A percentile compares a stretch with the other conserved stretches of the same genome.
Conservation (phyloP, 2,329 filamentous ascomycete genomes). For the Davidsoniella eucalypti region DNA sequence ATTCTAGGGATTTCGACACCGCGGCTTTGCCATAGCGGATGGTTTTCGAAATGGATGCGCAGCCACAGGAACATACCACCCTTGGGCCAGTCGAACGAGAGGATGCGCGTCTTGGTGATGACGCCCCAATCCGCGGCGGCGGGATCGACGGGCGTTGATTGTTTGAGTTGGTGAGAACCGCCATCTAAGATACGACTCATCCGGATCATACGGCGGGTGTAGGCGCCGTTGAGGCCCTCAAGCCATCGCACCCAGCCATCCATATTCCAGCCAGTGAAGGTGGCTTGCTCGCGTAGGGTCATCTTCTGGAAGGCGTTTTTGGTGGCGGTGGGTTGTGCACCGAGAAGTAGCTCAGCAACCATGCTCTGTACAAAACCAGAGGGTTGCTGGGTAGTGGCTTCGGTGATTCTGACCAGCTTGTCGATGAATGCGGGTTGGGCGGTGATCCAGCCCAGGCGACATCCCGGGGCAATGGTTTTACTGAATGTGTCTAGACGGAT, state of each 20-base stretch:
- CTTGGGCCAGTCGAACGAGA: conserved; percentile 62
- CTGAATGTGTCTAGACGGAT: conserved; percentile 85
- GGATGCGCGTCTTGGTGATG: conserved; percentile 57
- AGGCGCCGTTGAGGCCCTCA: conserved; percentile 63
- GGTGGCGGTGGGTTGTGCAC: conserved; percentile 36
- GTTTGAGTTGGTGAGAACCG: conserved; percentile 46
- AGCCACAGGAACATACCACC: conserved; percentile 93
- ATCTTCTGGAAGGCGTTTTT: conserved; percentile 27
- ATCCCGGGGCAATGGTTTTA: conserved; percentile 82
- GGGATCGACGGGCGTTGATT: conserved; percentile 31
- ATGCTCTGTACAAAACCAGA: conserved; percentile 81
- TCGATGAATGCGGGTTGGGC: conserved; percentile 65
- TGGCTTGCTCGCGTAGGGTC: conserved; percentile 29
- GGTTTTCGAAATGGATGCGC: conserved; percentile 50
- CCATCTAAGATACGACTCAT: conserved; percentile 64
- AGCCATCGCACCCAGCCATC: conserved; percentile 88
- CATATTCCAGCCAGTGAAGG: conserved; percentile 52
- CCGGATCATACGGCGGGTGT: conserved; percentile 66
- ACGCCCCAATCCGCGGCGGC: conserved; percentile 53
- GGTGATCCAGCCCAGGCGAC: conserved; percentile 80
- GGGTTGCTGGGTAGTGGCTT: conserved; percentile 65
- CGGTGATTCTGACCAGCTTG: conserved; percentile 50
- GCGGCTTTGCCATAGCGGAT: conserved; percentile 44
- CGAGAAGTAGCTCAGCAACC: conserved; percentile 61
- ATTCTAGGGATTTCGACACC: conserved; percentile 25